Evolutionary conservation across 768 basidiomycete species (phyloP), one percentile per base, ranked within the genome.

Genomic region (Lyophyllum semitale): DNA sequence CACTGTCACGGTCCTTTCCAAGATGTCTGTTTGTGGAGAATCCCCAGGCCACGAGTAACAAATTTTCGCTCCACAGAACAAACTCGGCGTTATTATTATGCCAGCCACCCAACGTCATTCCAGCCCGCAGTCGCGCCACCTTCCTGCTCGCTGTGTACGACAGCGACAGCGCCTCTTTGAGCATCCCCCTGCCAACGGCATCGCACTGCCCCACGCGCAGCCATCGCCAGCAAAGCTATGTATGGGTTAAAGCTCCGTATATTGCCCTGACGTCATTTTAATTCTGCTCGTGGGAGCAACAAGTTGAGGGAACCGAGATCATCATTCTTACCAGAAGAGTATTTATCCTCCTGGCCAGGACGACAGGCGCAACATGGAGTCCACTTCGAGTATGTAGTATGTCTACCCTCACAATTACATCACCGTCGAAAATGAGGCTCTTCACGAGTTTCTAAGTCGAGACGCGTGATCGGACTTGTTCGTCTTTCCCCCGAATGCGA

Each of bases 1-100:
- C 30, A 58, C 33, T 35, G 37, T 38, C 37, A 38, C 37, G 17
- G 37, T 38, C 37, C 37, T 15, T 38, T 38, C 37, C 37, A 38
- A 18, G 37, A n/a, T 38, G 37, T 38, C 37, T 38, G 37, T 38
- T 38, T 38, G 53, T 54, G 57, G 55, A 52, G 48, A 53, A 60
- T n/a, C n/a, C n/a, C n/a, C n/a, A 56, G 44, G 47, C 60, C 64
- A 59, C 59, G 60, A 60, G 60, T 51, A 54, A 56, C 62, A 64
- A 55, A 25, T 55, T 61, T 55, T 55, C 25, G 61, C 63, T 64
- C 63, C 63, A 64, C 61, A 55, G 29, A 4, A 48, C 48, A 26
- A 53, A 54, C 51, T 55, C 61, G 58, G 58, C 42, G 45, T 56
- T 61, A 61, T 52, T 55, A 53, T 58, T 55, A 59, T 52, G 51